Evolutionary conservation across 2,329 filamentous ascomycete genomes (phyloP), one percentile per base, ranked within the genome.

Genomic region (Stachybotrys echinatus): DNA sequence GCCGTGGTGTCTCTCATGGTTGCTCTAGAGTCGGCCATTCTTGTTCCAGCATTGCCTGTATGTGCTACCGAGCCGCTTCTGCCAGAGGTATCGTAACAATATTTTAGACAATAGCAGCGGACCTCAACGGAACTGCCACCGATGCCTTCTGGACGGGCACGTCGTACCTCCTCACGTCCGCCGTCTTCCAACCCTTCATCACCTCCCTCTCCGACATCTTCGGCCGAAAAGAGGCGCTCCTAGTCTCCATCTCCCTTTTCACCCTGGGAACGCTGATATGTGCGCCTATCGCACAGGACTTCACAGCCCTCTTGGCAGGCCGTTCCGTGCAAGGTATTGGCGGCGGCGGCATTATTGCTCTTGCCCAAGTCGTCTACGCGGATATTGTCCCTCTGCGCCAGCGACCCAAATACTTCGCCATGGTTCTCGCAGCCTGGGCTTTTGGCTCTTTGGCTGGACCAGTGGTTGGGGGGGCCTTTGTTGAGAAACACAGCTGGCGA

Each of bases 1-100:
- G 64, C 69, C 21, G 54, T 75, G 23, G 60, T 75, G 39, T 71
- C 73, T 6, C 67, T 76, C 56, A 72, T 76, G 65, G 75, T 77
- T 39, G 69, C 71, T 4, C 68, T 78, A 38, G 73, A 79, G 55
- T 69, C 71, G 12, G 75, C 74, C 0, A 70, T 77, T 27, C 59
- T 77, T 40, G 72, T 74, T 6, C 65, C 74, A 7, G 63, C 71
- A 1, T 54, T 77, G 37, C 70, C 75, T 14, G 72, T 74, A 61
- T 37, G 31, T 37, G n/a, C n/a, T n/a, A n/a, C n/a, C n/a, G n/a
- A n/a, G n/a, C n/a, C n/a, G n/a, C n/a, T n/a, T n/a, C n/a, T n/a
- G n/a, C n/a, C n/a, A n/a, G n/a, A n/a, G n/a, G n/a, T n/a, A n/a
- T 37, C 31, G 17, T 17, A 37, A 17, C 31, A 37, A 10, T 37